Evolutionary conservation across 371 early-diverging fungal species (phyloP), one percentile per base, ranked within the genome.

Genomic region (Aphelidium insulamus): DNA sequence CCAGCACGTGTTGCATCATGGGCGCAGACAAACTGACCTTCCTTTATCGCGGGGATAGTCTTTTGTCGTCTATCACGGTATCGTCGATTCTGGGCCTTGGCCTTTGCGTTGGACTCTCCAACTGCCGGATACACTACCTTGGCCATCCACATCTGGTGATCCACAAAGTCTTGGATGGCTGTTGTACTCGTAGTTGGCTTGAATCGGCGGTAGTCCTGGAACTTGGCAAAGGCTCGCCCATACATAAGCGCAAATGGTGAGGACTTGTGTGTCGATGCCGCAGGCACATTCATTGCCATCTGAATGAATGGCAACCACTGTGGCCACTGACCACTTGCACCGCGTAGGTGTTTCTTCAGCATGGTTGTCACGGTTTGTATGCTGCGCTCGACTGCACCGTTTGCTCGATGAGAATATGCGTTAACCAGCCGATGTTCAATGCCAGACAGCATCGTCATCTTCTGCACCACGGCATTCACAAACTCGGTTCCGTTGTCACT

Each of bases 31-130:
- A n/a, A n/a, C n/a, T n/a, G n/a, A n/a, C n/a, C n/a, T n/a, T n/a
- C n/a, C n/a, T n/a, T n/a, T n/a, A n/a, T n/a, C n/a, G n/a, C n/a
- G n/a, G n/a, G n/a, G n/a, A n/a, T n/a, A n/a, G n/a, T n/a, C n/a
- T n/a, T n/a, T n/a, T n/a, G n/a, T n/a, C n/a, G n/a, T n/a, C n/a
- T n/a, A n/a, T n/a, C n/a, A n/a, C n/a, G n/a, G n/a, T n/a, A n/a
- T n/a, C n/a, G n/a, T n/a, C 37, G 40, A 30, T 45, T 39, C 10
- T 34, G 8, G 7, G 40, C 4, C 40, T 38, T 45, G 4, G 41
- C 45, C 5, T 20, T 27, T n/a, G 45, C n/a, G n/a, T n/a, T n/a
- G n/a, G n/a, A n/a, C n/a, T n/a, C n/a, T n/a, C n/a, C n/a, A n/a
- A n/a, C n/a, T n/a, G n/a, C n/a, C n/a, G n/a, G n/a, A n/a, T n/a